These are phyloP conservation scores for Trichomonas vaginalis DNA, from an alignment of 208 protist genomes.

Conservation along the genomic window DNA sequence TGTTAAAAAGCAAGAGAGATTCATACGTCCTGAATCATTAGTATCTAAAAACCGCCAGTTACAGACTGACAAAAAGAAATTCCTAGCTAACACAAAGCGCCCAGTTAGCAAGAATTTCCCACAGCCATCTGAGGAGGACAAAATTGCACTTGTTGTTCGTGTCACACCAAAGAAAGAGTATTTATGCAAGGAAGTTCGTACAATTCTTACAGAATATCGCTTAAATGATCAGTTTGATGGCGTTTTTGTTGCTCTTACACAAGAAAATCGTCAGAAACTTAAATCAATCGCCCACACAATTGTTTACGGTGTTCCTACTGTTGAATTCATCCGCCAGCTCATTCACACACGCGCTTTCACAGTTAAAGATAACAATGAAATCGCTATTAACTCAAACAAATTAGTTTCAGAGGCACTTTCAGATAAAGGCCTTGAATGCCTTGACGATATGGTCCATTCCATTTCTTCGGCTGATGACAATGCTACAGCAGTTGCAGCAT, in stretches of 20 bases:
- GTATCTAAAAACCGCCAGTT: background rate
- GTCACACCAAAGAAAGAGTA: background rate
- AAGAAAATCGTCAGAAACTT: background rate
- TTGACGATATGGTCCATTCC: background rate
- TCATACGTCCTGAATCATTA: background rate
- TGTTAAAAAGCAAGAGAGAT: background rate
- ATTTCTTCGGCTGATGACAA: background rate
- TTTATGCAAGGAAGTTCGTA: background rate
- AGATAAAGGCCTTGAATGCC: background rate
- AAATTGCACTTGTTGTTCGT: background rate
- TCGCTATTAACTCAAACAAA: background rate
- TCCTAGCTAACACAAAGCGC: background rate
- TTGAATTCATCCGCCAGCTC: background rate
- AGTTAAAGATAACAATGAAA: background rate
- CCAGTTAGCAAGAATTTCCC: background rate
- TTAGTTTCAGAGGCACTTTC: background rate
- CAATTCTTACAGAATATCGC: background rate
- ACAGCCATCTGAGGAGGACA: background rate
- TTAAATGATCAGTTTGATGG: constrained; percentile 8
- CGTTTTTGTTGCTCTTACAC: background rate
- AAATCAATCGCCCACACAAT: background rate
- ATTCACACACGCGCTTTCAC: background rate
- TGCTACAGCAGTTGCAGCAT: background rate
- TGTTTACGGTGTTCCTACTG: background rate
- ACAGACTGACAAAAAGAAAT: background rate